phyloP scores from a whole-genome alignment of 352 stramenopile genomes.

The Phytophthora hibernalis region DNA sequence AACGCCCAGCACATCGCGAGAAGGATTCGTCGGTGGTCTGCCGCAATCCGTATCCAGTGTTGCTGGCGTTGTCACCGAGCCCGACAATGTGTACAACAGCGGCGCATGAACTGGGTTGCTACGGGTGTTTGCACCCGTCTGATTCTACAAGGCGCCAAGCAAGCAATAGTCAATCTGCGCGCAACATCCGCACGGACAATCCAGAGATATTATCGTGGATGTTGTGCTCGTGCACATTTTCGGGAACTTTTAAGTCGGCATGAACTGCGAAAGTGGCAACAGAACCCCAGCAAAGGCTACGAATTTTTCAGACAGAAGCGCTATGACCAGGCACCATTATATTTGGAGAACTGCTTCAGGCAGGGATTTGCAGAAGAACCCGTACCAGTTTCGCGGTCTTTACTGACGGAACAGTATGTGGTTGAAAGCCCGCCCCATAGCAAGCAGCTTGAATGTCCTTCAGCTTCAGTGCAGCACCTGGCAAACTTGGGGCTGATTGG shows the following conservation, averaged over 20 bases:
- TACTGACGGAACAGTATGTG: background rate
- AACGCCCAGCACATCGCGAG: slow-evolving; percentile 35
- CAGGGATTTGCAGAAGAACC: slow-evolving; percentile 41
- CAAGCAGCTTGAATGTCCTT: slow-evolving; percentile 50
- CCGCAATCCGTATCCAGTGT: slow-evolving; percentile 54
- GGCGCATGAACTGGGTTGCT: slow-evolving; percentile 29
- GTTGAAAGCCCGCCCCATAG: background rate
- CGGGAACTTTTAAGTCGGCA: slow-evolving; percentile 38
- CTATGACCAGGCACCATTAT: slow-evolving; percentile 55
- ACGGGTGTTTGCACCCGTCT: slow-evolving; percentile 24
- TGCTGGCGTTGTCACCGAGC: slow-evolving; percentile 51
- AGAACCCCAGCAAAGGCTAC: slow-evolving; percentile 61
- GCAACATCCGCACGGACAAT: slow-evolving; percentile 41
- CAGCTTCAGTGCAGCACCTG: slow-evolving; percentile 54
- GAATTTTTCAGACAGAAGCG: slow-evolving; percentile 42
- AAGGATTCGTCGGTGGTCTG: slow-evolving; percentile 36
- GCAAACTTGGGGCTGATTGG: slow-evolving; percentile 40
- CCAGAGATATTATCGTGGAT: slow-evolving; percentile 57
- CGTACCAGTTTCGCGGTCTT: background rate
- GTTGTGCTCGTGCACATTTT: slow-evolving; percentile 41
- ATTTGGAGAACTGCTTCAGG: slow-evolving; percentile 55
- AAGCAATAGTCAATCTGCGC: slow-evolving; percentile 29
- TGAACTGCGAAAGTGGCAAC: slow-evolving; percentile 54
- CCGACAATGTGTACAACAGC: slow-evolving; percentile 21
- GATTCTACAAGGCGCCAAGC: slow-evolving; percentile 25